Conservation (phyloP, 2,329 filamentous ascomycete species). For the Stachybotrys elegans region DNA sequence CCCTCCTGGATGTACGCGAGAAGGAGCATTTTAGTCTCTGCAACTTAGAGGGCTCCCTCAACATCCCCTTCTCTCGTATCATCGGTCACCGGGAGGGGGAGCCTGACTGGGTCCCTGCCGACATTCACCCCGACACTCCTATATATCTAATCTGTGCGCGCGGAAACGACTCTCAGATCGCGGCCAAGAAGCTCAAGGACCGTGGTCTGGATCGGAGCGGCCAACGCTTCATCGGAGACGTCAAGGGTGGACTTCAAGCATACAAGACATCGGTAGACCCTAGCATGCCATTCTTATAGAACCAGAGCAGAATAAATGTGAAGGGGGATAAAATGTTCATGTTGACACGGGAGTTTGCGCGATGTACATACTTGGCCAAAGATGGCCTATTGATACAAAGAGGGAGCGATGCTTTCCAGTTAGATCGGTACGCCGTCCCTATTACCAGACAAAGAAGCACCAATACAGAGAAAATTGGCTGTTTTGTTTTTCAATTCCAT, state of each 20-base stretch:
- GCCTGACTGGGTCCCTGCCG: constrained; percentile 32
- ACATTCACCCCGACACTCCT: constrained; percentile 37
- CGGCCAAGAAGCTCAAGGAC: constrained; percentile 60
- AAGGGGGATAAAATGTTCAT: constrained; percentile 9
- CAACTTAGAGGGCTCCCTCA: constrained; percentile 69
- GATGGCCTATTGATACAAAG: no score
- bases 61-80: constrained; percentile 55
- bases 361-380: no score
- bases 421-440: constrained; percentile 17
- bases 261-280: constrained; percentile 67
- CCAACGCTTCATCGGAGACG: constrained; percentile 60
- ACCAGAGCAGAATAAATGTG: no score
- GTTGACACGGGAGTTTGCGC: constrained; percentile 19
- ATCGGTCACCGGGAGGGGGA: constrained; percentile 40
- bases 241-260: constrained; percentile 64
- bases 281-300: constrained; percentile 48
- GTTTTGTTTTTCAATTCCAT: background rate
- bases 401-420: no score
- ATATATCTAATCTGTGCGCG: constrained; percentile 70
- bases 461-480: no score
- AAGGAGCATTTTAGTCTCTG: constrained; percentile 80
- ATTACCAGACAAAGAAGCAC: constrained; percentile 1
- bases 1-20: constrained; percentile 80
- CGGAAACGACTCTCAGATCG: constrained; percentile 75
- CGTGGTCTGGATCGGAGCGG: constrained; percentile 48